Evolutionary conservation across 306 rosid species (phyloP).

Genomic region (Lupinus albus): DNA sequence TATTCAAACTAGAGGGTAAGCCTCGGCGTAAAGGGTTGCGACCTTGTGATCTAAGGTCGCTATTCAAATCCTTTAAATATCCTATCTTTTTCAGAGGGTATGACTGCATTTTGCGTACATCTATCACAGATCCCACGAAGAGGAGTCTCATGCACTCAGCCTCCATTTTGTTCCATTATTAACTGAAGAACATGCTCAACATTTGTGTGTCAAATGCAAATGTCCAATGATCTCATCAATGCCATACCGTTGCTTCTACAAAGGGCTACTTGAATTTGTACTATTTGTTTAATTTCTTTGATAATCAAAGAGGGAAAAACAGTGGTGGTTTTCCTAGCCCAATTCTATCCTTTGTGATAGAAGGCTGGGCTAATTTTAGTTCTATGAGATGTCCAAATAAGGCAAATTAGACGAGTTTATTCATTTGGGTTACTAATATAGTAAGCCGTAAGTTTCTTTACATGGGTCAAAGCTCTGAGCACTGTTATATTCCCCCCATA

Average conservation of each 20-base stretch:
- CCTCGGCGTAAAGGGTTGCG: too few species aligned
- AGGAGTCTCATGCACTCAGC: too few species aligned
- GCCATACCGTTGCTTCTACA: background rate
- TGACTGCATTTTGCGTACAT: too few species aligned
- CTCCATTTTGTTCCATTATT: background rate
- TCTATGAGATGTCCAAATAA: background rate
- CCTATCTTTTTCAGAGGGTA: too few species aligned
- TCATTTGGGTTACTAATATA: background rate
- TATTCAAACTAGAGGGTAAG: too few species aligned
- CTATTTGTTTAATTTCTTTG: background rate
- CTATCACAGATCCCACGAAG: too few species aligned
- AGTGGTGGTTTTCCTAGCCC: background rate
- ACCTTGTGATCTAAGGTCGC: too few species aligned
- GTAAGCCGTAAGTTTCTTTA: background rate
- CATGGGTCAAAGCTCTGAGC: background rate
- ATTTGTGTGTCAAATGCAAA: background rate
- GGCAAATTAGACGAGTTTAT: background rate
- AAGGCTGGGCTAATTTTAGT: background rate
- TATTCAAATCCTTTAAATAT: too few species aligned
- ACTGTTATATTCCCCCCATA: background rate
- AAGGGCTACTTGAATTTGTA: background rate
- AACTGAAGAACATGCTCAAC: background rate
- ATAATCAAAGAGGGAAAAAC: background rate
- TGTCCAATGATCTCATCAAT: background rate
- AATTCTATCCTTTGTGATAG: background rate